Conservation (phyloP, 352 stramenopile species). For the Pythium phragmiticola region DNA sequence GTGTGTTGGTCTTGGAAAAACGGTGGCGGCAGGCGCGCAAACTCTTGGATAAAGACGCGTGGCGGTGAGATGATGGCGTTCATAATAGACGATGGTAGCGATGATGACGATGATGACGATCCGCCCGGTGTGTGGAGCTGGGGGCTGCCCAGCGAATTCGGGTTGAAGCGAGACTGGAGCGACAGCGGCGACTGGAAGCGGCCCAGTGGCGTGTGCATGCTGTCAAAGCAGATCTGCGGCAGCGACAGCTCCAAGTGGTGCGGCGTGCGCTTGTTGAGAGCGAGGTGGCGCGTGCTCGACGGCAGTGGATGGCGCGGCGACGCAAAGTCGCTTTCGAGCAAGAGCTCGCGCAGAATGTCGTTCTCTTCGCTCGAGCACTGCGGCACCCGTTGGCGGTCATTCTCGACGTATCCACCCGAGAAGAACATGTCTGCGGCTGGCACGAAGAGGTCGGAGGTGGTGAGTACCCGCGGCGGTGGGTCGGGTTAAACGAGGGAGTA, state of each 20-base stretch:
- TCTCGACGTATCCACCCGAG: constrained; percentile 64
- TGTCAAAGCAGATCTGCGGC: constrained; percentile 68
- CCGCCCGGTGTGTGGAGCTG: constrained; percentile 29
- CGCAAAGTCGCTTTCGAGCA: constrained; percentile 65
- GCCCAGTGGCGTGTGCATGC: constrained; percentile 44
- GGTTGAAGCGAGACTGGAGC: constrained; percentile 39
- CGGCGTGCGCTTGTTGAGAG: constrained; percentile 42
- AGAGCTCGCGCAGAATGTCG: constrained; percentile 73
- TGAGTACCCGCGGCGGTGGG: constrained; percentile 3
- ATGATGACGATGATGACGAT: constrained; percentile 29
- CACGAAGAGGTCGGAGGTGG: not conserved
- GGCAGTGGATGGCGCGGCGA: constrained; percentile 48
- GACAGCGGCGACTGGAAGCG: constrained; percentile 44
- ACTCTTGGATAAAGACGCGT: constrained; percentile 76
- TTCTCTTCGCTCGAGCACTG: constrained; percentile 54
- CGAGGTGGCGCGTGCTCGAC: constrained; percentile 43
- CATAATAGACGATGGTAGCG: constrained; percentile 50
- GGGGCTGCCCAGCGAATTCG: constrained; percentile 5
- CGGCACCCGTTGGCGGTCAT: constrained; percentile 45
- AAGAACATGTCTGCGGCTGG: constrained; percentile 54
- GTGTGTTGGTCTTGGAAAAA: constrained; percentile 56
- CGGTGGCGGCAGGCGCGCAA: constrained; percentile 51
- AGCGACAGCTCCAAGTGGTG: constrained; percentile 70
- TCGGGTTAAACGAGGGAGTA: not conserved
- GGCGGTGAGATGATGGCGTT: constrained; percentile 75